Conservation (phyloP, 192 early-diverging fungal genomes). For the Chytriomyces sp. region DNA sequence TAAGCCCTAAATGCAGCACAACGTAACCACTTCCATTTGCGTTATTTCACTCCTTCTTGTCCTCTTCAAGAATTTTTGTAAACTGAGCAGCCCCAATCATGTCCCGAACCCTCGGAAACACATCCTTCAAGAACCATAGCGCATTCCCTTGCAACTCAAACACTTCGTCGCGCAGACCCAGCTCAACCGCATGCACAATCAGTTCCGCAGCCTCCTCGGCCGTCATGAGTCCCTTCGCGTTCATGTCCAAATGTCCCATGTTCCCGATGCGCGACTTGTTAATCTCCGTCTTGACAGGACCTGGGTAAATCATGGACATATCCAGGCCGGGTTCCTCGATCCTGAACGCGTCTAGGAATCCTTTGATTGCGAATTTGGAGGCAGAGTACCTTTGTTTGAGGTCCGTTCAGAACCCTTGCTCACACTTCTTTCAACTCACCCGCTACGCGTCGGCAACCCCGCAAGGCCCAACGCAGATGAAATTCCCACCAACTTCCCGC, state of each 20-base stretch:
- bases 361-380: constrained; percentile 78
- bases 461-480: constrained; percentile 73
- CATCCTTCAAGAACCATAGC: constrained; percentile 11
- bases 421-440: too few species aligned
- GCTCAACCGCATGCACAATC: constrained; percentile 7
- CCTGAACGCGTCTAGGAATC: constrained; percentile 77
- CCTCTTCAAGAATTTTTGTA: background rate
- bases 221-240: constrained; percentile 4
- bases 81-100: background rate
- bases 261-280: constrained; percentile 17
- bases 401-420: too few species aligned
- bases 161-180: background rate
- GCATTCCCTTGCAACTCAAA: background rate
- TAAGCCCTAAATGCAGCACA: too few species aligned
- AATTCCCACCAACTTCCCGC: constrained; percentile 63
- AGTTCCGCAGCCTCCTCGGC: constrained; percentile 14
- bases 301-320: constrained; percentile 71
- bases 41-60: background rate
- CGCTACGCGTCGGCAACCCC: constrained; percentile 64
- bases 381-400: constrained; percentile 77
- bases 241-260: background rate
- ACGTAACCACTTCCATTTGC: too few species aligned
- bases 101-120: constrained; percentile 3
- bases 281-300: constrained; percentile 66
- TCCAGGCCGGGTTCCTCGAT: constrained; percentile 67